Evolutionary conservation across 495 filamentous ascomycete genomes (phyloP).

Genomic region (Aspergillus conjunctus): DNA sequence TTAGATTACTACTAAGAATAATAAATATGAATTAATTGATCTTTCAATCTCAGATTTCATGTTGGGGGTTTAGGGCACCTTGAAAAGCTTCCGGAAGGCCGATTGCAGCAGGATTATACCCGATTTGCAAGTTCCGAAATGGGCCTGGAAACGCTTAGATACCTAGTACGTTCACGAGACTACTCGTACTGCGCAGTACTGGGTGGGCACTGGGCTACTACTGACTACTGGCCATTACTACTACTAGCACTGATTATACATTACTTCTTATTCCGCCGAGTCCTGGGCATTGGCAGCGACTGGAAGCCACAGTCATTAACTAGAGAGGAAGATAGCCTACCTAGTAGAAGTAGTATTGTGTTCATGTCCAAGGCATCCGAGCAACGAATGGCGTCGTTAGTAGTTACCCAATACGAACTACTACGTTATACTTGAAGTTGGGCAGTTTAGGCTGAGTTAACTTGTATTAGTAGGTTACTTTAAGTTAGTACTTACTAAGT

Average conservation of each 20-base stretch:
- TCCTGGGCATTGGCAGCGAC: neutral
- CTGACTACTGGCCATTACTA: neutral
- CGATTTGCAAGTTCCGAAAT: no score
- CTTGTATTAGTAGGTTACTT: no score
- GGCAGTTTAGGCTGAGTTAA: no score
- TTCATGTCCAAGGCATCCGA: constrained; percentile 2
- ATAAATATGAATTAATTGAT: neutral
- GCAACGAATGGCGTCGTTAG: constrained; percentile 6
- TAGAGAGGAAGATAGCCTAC: no score
- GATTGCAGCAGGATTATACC: neutral
- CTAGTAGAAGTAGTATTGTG: no score
- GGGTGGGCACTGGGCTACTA: neutral
- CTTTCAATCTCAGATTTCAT: neutral
- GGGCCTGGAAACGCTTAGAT: neutral
- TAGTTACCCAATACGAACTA: neutral
- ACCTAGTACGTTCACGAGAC: neutral
- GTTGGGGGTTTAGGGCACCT: neutral
- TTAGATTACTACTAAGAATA: constrained; percentile 9
- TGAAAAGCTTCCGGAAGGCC: neutral
- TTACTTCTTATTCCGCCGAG: neutral
- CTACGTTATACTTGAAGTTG: neutral
- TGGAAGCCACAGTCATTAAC: neutral
- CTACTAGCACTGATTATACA: neutral
- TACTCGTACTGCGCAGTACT: no score
- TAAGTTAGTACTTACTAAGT: no score